Evolutionary conservation across 371 early-diverging fungal genomes (phyloP), one percentile per base, ranked within the genome.

Genomic region (Batkoa obscura): DNA sequence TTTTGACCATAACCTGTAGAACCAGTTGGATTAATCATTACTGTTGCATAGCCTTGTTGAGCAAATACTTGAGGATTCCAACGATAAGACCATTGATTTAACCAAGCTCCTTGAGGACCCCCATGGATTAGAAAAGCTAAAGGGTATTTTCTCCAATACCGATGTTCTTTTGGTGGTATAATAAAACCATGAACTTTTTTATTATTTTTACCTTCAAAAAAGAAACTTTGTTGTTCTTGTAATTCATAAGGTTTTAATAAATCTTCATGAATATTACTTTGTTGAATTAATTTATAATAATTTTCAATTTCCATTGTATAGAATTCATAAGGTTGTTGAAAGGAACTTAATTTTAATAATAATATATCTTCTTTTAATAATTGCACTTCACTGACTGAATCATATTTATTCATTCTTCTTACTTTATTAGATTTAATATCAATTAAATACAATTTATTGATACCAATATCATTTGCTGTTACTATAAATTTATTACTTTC

Each of bases 91-190:
- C 84, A 88, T 38, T 62, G 66, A 62, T 88, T 82, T 38, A 60
- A 57, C 68, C 80, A 89, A 13, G 76, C 72, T 48, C 77, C 69
- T 66, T 89, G 84, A 23, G 90, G 90, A 0, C 90, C 90, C 30
- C 90, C 90, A 60, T 89, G 90, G 61, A 89, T 82, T 52, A 86
- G 66, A 52, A 84, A 80, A 4, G 84, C 85, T 3, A 88, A 67
- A 32, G 89, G 89, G 47, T 86, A 87, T 53, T 69, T 72, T 43
- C 72, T 70, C 4, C 60, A 42, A 17, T 68, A 48, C 41, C 78
- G 73, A 59, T 80, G 84, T 47, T 70, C 61, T n/a, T 72, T 69
- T 33, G 87, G 87, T 53, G 78, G 81, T 43, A 83, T 56, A 38
- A 86, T 58, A 69, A 78, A 81, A 2, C 84, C 87, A 58, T 83